Percentiles rank a stretch among this genome's conserved stretches.
phyloP scores from a whole-genome alignment of 257 asterid genomes.

The Solanum boliviense region DNA sequence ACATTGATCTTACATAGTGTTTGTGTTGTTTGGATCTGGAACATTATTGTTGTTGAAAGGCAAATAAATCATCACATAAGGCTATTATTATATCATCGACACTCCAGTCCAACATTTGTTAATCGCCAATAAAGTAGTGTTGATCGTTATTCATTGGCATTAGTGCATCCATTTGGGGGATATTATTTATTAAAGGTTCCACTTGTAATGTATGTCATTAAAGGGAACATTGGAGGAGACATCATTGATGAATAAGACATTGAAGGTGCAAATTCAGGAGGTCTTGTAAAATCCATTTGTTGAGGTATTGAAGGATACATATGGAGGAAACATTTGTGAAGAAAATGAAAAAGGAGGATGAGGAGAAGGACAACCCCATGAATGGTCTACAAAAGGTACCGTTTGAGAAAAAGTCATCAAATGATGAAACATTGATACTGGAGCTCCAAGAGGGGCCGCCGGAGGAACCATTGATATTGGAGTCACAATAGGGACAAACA shows the following conservation, averaged over 20 bases:
- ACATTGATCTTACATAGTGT: not conserved
- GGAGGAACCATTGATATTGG: no score
- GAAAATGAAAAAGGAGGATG: no score
- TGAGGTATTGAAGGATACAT: not conserved
- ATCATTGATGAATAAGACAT: not conserved
- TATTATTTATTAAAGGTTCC: not conserved
- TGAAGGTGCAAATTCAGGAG: not conserved
- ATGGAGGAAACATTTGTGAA: no score
- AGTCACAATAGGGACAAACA: no score
- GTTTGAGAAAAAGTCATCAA: no score
- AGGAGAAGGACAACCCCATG: no score
- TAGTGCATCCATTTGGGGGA: not conserved
- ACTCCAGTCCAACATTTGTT: not conserved
- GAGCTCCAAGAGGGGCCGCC: no score
- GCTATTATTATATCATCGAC: not conserved
- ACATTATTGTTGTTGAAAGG: not conserved
- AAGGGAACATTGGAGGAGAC: not conserved
- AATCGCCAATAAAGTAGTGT: not conserved
- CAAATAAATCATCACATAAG: not conserved
- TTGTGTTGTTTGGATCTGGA: not conserved
- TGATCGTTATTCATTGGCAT: not conserved
- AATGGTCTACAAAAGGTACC: no score
- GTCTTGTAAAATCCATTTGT: not conserved
- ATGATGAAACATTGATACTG: no score
- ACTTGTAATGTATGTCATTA: not conserved